Percentiles rank a stretch among this genome's conserved stretches.
Conservation (phyloP, 2,329 filamentous ascomycete species). For the Macroventuria anomochaeta region DNA sequence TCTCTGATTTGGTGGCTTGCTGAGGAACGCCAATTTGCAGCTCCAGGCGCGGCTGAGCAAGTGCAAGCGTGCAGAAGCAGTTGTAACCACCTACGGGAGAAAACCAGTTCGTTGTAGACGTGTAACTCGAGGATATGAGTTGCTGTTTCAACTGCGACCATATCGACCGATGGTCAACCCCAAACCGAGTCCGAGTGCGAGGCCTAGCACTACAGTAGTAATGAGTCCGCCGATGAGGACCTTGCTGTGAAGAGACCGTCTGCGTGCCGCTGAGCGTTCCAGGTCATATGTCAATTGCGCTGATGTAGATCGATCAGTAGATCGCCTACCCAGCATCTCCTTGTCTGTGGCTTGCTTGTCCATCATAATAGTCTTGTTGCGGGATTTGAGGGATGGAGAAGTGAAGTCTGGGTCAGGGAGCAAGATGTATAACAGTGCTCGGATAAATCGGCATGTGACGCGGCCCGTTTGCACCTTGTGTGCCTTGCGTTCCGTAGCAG, state of each 20-base stretch:
- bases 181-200: constrained; percentile 64
- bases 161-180: constrained; percentile 54
- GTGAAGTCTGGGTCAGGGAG: neutral
- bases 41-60: too few species aligned
- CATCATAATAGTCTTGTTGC: neutral
- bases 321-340: constrained; percentile 8
- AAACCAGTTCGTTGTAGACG: too few species aligned
- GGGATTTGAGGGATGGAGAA: neutral
- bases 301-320: neutral
- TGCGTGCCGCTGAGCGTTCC: neutral
- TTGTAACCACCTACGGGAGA: too few species aligned
- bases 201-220: constrained; percentile 48
- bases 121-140: too few species aligned
- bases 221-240: constrained; percentile 32
- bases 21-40: too few species aligned
- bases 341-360: constrained; percentile 1
- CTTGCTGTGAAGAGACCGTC: constrained; percentile 21
- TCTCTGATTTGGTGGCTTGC: too few species aligned
- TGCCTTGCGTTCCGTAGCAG: constrained; percentile 16
- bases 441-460: constrained; percentile 14
- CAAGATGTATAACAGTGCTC: constrained; percentile 8
- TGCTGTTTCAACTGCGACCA: constrained; percentile 1
- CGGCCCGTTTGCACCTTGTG: constrained; percentile 3
- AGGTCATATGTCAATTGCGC: neutral
- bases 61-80: too few species aligned